Evolutionary conservation across 2,329 filamentous ascomycete genomes (phyloP), one percentile per base, ranked within the genome.

Genomic region (Raffaelea ambrosiae): DNA sequence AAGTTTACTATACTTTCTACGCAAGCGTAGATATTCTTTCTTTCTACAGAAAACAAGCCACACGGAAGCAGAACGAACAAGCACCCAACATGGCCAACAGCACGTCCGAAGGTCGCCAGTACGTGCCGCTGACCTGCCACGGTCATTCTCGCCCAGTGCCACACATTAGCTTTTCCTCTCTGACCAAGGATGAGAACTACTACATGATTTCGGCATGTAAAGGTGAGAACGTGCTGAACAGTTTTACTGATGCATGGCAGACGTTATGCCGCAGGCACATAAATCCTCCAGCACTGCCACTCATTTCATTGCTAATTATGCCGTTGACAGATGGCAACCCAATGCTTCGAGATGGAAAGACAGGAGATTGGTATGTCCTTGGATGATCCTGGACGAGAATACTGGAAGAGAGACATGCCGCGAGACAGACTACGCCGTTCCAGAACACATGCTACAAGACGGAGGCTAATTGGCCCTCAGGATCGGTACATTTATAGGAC

Each of bases 401-500:
- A n/a, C n/a, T n/a, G n/a, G n/a, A n/a, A n/a, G n/a, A n/a, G n/a
- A n/a, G n/a, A n/a, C n/a, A n/a, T n/a, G n/a, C n/a, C n/a, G n/a
- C n/a, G n/a, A n/a, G n/a, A n/a, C n/a, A n/a, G n/a, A n/a, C n/a
- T n/a, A n/a, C n/a, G n/a, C n/a, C n/a, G n/a, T n/a, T n/a, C n/a
- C n/a, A n/a, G n/a, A 19, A 11, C 11, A 40, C 16, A 20, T 19
- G 11, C 19, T 19, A 10, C 18, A 40, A 4, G 8, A 4, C 5
- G 13, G n/a, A 21, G 29, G 43, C 51, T 53, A 52, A 86, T 83
- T 45, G 84, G 83, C 44, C 79, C 63, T 18, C n/a, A 94, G 88
- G 87, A 97, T 97, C 58, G 93, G 93, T 43, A 97, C 93, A 35
- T 97, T 97, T 63, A 84, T 98, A 59, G 93, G 93, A 38, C 93